Percentiles rank a stretch among this genome's conserved stretches.
phyloP scores from a whole-genome alignment of 1,284 basidiomycete species.

The Ceratobasidium sp. region DNA sequence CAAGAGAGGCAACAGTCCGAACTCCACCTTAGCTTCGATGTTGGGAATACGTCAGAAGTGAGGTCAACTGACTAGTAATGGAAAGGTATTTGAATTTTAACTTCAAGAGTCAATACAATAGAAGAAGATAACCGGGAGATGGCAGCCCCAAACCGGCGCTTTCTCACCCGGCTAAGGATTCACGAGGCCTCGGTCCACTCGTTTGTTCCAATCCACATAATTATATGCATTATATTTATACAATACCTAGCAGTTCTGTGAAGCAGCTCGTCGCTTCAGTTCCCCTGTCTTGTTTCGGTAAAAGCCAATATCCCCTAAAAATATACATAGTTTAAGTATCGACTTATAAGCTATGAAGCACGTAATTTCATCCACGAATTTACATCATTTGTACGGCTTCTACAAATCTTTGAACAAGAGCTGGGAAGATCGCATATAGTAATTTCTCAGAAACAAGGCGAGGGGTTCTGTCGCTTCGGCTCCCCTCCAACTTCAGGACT shows the following conservation, averaged over 20 bases:
- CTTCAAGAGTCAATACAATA: background rate
- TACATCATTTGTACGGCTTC: too few relatives aligned
- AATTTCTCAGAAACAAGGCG: too few relatives aligned
- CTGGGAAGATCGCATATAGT: too few relatives aligned
- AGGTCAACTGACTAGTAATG: conserved; percentile 6
- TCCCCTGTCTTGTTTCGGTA: conserved; percentile 37
- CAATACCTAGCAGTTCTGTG: too few relatives aligned
- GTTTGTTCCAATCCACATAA: background rate
- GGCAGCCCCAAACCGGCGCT: background rate
- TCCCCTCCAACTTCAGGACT: too few relatives aligned
- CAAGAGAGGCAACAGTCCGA: background rate
- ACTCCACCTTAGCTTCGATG: background rate
- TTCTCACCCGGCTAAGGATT: background rate
- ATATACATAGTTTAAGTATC: too few relatives aligned
- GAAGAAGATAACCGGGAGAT: background rate
- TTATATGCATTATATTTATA: too few relatives aligned
- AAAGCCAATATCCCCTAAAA: conserved; percentile 29
- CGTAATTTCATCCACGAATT: too few relatives aligned
- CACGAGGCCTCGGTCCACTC: background rate
- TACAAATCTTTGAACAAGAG: too few relatives aligned
- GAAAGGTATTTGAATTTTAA: conserved; percentile 17
- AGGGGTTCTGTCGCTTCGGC: too few relatives aligned
- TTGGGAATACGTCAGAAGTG: background rate
- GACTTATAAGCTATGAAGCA: too few relatives aligned
- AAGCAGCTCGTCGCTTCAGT: background rate